Percentiles rank a stretch among this genome's conserved stretches.
Conservation (phyloP, 164 flowering plant genomes). For the Warburgia ugandensis region DNA sequence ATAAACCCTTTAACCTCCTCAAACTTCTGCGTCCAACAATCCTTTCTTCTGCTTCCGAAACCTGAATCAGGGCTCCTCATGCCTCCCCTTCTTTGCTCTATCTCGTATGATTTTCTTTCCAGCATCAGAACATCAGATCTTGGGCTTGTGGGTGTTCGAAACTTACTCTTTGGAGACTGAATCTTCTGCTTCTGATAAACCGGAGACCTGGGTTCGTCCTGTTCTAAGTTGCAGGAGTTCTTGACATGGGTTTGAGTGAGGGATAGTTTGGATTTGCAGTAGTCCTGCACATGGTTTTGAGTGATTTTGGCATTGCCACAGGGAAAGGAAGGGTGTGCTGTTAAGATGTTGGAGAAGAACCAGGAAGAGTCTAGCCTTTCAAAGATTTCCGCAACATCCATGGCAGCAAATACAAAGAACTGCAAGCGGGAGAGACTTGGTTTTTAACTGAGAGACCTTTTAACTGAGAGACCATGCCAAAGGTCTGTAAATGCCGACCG, state of each 20-base stretch:
- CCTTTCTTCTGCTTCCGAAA: conserved; percentile 5
- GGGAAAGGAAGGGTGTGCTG: conserved; percentile 10
- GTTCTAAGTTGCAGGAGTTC: conserved; percentile 9
- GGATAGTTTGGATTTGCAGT: too few relatives aligned
- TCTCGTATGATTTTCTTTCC: background rate
- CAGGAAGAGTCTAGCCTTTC: conserved; percentile 35
- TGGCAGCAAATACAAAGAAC: too few relatives aligned
- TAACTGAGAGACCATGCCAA: too few relatives aligned
- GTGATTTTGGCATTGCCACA: background rate
- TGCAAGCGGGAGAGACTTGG: too few relatives aligned
- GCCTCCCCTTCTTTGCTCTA: conserved; percentile 12
- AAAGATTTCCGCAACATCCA: conserved; percentile 16
- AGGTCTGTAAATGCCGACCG: too few relatives aligned
- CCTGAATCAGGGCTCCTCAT: conserved; percentile 9
- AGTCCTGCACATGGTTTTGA: too few relatives aligned
- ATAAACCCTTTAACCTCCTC: background rate
- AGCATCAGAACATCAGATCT: background rate
- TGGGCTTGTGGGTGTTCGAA: conserved; percentile 6
- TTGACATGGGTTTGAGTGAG: conserved; percentile 4
- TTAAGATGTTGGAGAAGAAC: conserved; percentile 33
- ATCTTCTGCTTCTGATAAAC: conserved; percentile 4
- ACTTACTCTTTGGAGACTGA: conserved; percentile 2
- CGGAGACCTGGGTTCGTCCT: conserved; percentile 6
- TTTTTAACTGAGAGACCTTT: too few relatives aligned
- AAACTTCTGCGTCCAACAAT: conserved; percentile 14